A percentile compares a stretch with the other conserved stretches of the same genome.
Evolutionary conservation across 164 flowering plant genomes (phyloP).

Genomic region (Santalum album): DNA sequence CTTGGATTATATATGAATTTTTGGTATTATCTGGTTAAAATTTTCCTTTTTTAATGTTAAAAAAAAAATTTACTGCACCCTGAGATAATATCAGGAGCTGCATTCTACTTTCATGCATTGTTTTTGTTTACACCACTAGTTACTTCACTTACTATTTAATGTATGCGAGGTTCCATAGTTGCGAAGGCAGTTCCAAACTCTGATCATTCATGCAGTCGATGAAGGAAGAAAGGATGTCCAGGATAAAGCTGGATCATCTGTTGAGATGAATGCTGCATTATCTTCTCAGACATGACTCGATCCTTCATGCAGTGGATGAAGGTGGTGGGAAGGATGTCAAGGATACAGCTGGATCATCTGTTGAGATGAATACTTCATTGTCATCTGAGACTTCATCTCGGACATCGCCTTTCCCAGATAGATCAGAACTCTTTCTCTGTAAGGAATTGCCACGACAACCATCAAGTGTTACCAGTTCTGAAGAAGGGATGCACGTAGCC

Average conservation of each 20-base stretch:
- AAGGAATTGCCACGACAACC: slow-evolving; percentile 6
- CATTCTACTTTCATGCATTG: too few species aligned
- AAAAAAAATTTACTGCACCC: too few species aligned
- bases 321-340: slow-evolving; percentile 6
- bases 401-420: slow-evolving; percentile 6
- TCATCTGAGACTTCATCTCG: slow-evolving; percentile 21
- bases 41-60: too few species aligned
- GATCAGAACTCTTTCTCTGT: slow-evolving; percentile 8
- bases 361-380: slow-evolving; percentile 7
- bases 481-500: slow-evolving; percentile 3
- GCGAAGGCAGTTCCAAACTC: too few species aligned
- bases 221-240: slow-evolving; percentile 8
- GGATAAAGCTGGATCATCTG: slow-evolving; percentile 5
- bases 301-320: not conserved
- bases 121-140: too few species aligned
- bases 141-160: too few species aligned
- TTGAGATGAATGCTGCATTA: slow-evolving; percentile 8
- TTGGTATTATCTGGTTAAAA: too few species aligned
- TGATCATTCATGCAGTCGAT: not conserved
- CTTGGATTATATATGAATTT: too few species aligned
- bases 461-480: not conserved
- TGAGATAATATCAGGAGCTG: not conserved
- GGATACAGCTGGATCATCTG: slow-evolving; percentile 4
- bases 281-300: slow-evolving; percentile 16
- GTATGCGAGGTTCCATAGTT: too few species aligned